Evolutionary conservation across 2,329 filamentous ascomycete genomes (phyloP), one percentile per base, ranked within the genome.

Genomic region (Cryoendolithus antarcticus): DNA sequence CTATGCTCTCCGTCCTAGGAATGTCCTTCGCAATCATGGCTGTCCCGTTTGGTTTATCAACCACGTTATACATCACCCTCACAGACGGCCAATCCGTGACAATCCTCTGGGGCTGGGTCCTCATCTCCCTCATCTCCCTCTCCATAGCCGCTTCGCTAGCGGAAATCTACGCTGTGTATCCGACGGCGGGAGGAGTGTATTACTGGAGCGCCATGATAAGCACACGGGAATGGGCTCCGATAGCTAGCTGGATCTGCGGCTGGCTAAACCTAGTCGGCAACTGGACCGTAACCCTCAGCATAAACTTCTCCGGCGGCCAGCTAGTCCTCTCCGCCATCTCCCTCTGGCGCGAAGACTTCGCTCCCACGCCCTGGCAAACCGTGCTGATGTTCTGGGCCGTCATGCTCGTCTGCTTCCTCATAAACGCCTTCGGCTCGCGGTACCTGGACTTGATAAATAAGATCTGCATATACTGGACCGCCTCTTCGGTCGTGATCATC

Each of bases 1-100:
- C 72, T 55, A 82, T 82, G 77, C 59, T 82, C 51, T 79, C 74
- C 52, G 74, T 84, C 21, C 63, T 84, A 32, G 80, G 80, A 37
- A 52, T 79, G 60, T 81, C 77, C 33, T 84, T 84, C 54, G 80
- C 79, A 37, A 83, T 85, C 57, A 83, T 84, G 77, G 79, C 79
- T 8, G 77, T 77, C 8, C 77, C 77, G 1, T 81, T 77, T 48
- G 79, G 79, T 29, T 65, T 82, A 30, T 74, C 69, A 24, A 82
- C 80, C 10, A 83, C 79, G 1, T 65, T 84, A 44, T 77, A 74
- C 60, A 79, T 82, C 54, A 76, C 75, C 13, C 66, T 84, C 21
- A 71, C 71, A 11, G 77, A 83, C 56, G 80, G 80, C 12, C 75
- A 81, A 56, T 70, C 69, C 32, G 79, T 83, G 10, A 81, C 77